Percentiles rank a stretch among this genome's conserved stretches.
Evolutionary conservation across 2,329 filamentous ascomycete genomes (phyloP).

Genomic region (Hymenoscyphus albidus): DNA sequence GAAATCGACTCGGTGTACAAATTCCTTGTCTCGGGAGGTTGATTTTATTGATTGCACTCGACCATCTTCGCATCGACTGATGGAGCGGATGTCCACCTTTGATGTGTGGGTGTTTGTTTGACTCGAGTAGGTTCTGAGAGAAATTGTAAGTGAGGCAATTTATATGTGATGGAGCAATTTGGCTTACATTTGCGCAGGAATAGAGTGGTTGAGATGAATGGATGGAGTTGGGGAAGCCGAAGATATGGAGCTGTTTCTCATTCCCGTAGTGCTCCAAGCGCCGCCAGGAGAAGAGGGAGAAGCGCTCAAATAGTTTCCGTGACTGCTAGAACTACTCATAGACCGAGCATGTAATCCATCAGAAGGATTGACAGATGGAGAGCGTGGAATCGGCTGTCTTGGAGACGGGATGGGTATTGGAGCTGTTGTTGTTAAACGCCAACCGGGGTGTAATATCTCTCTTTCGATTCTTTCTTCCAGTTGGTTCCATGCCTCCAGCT

Average conservation of each 20-base stretch:
- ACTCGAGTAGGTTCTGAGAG: constrained; percentile 16
- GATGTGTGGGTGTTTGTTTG: constrained; percentile 4
- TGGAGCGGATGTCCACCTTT: constrained; percentile 16
- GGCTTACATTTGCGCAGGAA: constrained; percentile 19
- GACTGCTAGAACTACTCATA: constrained; percentile 13
- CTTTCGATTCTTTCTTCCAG: constrained; percentile 24
- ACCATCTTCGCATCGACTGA: constrained; percentile 17
- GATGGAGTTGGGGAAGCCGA: constrained; percentile 16
- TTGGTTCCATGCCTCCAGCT: constrained; percentile 25
- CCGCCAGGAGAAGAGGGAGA: constrained; percentile 17
- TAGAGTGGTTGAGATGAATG: constrained; percentile 13
- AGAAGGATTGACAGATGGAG: constrained; percentile 8
- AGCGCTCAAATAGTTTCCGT: constrained; percentile 11
- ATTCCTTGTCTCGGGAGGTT: constrained; percentile 17
- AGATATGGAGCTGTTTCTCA: constrained; percentile 17
- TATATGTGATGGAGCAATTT: too few species aligned
- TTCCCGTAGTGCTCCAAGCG: constrained; percentile 7
- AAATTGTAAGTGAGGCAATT: neutral
- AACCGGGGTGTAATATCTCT: constrained; percentile 23
- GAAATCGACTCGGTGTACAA: constrained; percentile 21
- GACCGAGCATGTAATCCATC: constrained; percentile 15
- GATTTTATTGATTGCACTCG: constrained; percentile 19
- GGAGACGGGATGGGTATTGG: constrained; percentile 16
- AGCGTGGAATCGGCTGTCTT: constrained; percentile 7
- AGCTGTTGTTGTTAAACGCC: constrained; percentile 8